Base-by-base conservation (phyloP, 1,284 basidiomycete species). In the Pascua guehoae region DNA sequence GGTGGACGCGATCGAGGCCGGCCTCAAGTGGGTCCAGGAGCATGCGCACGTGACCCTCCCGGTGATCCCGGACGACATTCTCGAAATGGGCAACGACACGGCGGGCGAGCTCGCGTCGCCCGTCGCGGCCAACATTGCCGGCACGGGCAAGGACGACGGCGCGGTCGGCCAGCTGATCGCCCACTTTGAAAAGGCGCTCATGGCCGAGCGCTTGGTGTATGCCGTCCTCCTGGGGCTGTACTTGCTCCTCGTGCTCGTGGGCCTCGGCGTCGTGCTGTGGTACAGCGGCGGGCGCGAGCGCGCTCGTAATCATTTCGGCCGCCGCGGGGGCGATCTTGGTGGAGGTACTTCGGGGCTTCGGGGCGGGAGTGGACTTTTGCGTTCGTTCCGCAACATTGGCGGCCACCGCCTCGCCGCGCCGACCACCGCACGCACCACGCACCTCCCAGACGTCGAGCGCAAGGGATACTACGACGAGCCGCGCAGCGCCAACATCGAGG, bases 1-100 rank as follows among this genome's bases (percentile, higher is more conserved):
- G 73, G 86, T 98, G 49, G 81, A 85, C 55, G 88, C 86, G 8
- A 82, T 98, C 66, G 89, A 94, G 75, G 82, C 85, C 17, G 93
- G 89, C 9, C 80, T 98, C 49, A 96, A 91, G 0, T 98, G 95
- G 84, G 81, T 98, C 60, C 88, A 94, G 66, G 80, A 92, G 63
- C 92, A 95, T 73, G 86, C 94, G 41, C 79, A 85, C 47, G 81
- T 96, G 62, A 79, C 88, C 63, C 83, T 97, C 51, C 86, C 89
- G 0, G 82, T 81, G 40, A 82, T 96, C 42, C 86, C 88, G 55
- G 78, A 86, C 49, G 82, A 83, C 56, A 82, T 87, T 41, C 85
- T 98, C 54, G 80, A 91, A 44, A 81, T 97, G 47, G 88, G 87
- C 0, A 84, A 84, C 9, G 73, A 77, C 1, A 79, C 84, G 5